phyloP scores from a whole-genome alignment of 2,329 filamentous ascomycete genomes.

The Scorias spongiosa region DNA sequence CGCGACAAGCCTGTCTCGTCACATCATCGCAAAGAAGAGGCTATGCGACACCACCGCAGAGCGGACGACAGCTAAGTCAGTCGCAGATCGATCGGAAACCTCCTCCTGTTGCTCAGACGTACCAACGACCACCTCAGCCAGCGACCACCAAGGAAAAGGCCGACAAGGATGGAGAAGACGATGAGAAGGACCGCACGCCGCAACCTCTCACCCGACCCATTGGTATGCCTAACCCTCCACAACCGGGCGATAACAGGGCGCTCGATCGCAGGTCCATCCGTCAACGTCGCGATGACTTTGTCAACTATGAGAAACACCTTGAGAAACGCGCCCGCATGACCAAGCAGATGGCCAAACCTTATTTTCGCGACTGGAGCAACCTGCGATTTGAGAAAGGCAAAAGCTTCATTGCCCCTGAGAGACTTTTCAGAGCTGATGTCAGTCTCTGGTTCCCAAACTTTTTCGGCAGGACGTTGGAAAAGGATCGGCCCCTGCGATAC shows the following conservation, averaged over 20 bases:
- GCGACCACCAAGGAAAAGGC: constrained; percentile 3
- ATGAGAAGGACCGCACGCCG: constrained; percentile 32
- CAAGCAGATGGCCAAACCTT: constrained; percentile 65
- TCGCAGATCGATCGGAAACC: constrained; percentile 1
- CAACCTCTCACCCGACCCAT: constrained; percentile 55
- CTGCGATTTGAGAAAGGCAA: constrained; percentile 73
- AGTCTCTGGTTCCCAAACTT: constrained; percentile 93
- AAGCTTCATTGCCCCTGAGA: constrained; percentile 70
- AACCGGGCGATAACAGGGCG: constrained; percentile 67
- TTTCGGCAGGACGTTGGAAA: constrained; percentile 58
- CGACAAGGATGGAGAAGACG: constrained; percentile 8
- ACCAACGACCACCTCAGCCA: constrained; percentile 6
- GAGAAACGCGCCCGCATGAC: constrained; percentile 60
- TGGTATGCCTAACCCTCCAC: constrained; percentile 60
- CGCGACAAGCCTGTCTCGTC: background rate
- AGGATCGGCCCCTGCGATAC: constrained; percentile 50
- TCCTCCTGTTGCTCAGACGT: constrained; percentile 3
- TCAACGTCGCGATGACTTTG: constrained; percentile 64
- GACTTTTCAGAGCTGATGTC: constrained; percentile 67
- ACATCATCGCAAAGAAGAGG: background rate
- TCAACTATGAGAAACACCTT: constrained; percentile 73
- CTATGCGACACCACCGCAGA: constrained; percentile 8
- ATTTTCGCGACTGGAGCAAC: constrained; percentile 92
- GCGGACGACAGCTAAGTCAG: constrained; percentile 4
- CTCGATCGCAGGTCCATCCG: constrained; percentile 50